phyloP scores from a whole-genome alignment of 176 grass and related monocot genomes.

The Zoysia japonica region DNA sequence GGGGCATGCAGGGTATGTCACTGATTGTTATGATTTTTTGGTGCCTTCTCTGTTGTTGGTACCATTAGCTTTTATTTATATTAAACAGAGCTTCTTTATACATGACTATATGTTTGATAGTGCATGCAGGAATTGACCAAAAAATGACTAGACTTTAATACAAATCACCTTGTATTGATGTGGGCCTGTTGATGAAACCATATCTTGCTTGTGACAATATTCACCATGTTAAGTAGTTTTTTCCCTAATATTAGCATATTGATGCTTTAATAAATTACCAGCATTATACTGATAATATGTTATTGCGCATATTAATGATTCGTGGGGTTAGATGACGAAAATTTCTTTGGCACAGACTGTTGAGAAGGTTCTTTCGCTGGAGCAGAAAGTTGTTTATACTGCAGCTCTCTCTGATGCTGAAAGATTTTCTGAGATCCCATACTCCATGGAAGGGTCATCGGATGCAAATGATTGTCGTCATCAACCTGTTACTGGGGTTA shows the following conservation, averaged over 20 bases:
- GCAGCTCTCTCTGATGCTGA: slow-evolving; percentile 67
- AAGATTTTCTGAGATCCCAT: slow-evolving; percentile 84
- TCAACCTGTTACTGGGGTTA: slow-evolving; percentile 50
- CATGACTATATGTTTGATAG: neutral
- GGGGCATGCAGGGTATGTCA: neutral
- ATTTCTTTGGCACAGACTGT: slow-evolving; percentile 53
- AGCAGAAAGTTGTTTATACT: slow-evolving; percentile 68
- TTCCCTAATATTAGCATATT: neutral
- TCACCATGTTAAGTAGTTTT: slow-evolving; percentile 1
- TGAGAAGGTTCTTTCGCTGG: slow-evolving; percentile 55
- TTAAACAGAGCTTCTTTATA: neutral
- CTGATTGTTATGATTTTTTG: neutral
- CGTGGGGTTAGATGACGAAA: slow-evolving; percentile 23
- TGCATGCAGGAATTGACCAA: slow-evolving; percentile 15
- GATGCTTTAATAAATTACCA: neutral
- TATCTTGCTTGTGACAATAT: slow-evolving; percentile 11
- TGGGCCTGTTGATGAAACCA: slow-evolving; percentile 4
- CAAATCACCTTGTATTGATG: slow-evolving; percentile 27
- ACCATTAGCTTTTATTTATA: neutral
- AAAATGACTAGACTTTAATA: slow-evolving; percentile 22
- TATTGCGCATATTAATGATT: slow-evolving; percentile 22
- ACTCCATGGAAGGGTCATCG: slow-evolving; percentile 40
- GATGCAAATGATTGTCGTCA: slow-evolving; percentile 28
- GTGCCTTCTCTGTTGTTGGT: neutral
- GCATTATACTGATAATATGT: slow-evolving; percentile 24